These are phyloP conservation scores for Sechiopsis laciniata DNA, from an alignment of 306 rosid species.

Conservation along the genomic window DNA sequence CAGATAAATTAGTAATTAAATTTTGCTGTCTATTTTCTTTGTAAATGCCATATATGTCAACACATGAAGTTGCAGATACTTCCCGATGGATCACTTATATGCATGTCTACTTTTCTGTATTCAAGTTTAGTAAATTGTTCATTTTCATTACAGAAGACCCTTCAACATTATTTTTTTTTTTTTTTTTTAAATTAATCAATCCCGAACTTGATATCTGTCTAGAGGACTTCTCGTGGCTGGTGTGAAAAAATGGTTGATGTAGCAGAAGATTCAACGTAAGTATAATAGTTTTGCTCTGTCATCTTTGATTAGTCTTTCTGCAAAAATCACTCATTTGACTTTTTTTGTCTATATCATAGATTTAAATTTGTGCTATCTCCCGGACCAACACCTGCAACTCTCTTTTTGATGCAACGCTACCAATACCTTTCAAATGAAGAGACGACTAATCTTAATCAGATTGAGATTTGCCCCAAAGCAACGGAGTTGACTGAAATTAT, in stretches of 20 bases:
- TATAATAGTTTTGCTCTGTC: conserved; percentile 13
- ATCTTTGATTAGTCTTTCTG: conserved; percentile 24
- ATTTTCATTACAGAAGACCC: neutral
- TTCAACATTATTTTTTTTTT: conserved; percentile 2
- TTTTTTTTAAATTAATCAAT: neutral
- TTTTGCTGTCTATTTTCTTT: neutral
- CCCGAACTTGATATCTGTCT: conserved; percentile 24
- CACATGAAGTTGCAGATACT: neutral
- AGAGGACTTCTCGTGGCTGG: conserved; percentile 88
- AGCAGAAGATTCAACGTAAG: conserved; percentile 83
- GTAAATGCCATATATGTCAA: neutral
- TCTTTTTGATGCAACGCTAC: conserved; percentile 63
- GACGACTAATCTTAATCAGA: conserved; percentile 51
- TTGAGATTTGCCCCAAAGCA: conserved; percentile 90
- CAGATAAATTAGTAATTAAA: neutral
- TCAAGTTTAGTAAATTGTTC: conserved; percentile 3
- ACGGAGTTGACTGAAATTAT: conserved; percentile 76
- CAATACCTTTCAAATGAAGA: conserved; percentile 77
- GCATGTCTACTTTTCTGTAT: neutral
- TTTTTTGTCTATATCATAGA: conserved; percentile 44
- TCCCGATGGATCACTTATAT: neutral
- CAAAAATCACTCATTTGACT: conserved; percentile 25
- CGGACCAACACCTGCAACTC: conserved; percentile 74
- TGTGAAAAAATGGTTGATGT: conserved; percentile 87
- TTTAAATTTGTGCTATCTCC: conserved; percentile 84